Conservation (phyloP, 2,329 filamentous ascomycete species). For the Thielaviopsis populi region DNA sequence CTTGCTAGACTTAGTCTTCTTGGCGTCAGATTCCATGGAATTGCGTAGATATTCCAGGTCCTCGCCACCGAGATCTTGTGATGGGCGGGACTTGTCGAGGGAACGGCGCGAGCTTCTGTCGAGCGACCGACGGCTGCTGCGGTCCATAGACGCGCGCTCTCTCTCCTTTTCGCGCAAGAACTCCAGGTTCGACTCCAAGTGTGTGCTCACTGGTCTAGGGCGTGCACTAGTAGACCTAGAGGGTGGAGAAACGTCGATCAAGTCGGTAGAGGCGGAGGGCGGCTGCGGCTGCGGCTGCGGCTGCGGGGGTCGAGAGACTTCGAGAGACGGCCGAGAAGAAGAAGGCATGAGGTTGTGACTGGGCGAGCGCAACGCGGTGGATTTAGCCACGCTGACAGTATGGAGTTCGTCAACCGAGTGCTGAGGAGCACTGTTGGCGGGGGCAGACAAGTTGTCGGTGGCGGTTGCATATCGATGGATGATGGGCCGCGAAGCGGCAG, state of each 20-base stretch:
- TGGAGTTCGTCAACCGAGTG: constrained; percentile 11
- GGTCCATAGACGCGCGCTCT: constrained; percentile 14
- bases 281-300: too few species aligned
- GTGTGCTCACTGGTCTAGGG: constrained; percentile 64
- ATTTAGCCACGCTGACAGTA: constrained; percentile 8
- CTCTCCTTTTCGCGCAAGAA: constrained; percentile 64
- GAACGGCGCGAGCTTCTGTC: constrained; percentile 15
- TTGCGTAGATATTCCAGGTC: constrained; percentile 62
- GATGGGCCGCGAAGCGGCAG: constrained; percentile 18
- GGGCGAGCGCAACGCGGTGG: constrained; percentile 4
- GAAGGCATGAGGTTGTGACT: constrained; percentile 28
- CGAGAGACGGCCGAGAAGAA: constrained; percentile 52
- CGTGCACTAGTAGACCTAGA: constrained; percentile 32
- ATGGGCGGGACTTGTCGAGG: constrained; percentile 11
- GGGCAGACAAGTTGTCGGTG: constrained; percentile 14
- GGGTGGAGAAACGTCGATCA: constrained; percentile 35
- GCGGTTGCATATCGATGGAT: constrained; percentile 26
- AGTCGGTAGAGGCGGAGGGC: constrained; percentile 30
- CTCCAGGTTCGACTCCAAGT: constrained; percentile 69
- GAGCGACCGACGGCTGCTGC: constrained; percentile 9
- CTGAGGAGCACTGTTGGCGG: constrained; percentile 18
- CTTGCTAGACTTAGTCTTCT: constrained; percentile 50
- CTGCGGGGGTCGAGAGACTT: constrained; percentile 52
- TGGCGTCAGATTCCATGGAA: constrained; percentile 50
- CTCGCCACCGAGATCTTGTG: constrained; percentile 13